Conservation (phyloP, 768 basidiomycete species). For the Macrolepiota albuminosa region DNA sequence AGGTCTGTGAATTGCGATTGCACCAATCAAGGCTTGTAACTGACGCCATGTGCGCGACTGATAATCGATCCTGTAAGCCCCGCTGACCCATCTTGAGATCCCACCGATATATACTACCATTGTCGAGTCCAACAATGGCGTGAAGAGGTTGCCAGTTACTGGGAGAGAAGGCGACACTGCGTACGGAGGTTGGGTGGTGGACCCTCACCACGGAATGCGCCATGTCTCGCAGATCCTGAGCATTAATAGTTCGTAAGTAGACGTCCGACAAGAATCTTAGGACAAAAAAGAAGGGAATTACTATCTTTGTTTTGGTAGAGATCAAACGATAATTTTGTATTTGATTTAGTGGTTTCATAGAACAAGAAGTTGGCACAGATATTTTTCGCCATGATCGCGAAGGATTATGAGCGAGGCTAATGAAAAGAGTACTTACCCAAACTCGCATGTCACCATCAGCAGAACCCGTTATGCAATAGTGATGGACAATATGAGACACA, state of each 20-base stretch:
- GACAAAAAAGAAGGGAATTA: neutral
- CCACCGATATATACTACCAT: slow-evolving; percentile 72
- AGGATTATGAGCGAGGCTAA: neutral
- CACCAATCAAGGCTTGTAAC: slow-evolving; percentile 77
- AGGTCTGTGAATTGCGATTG: slow-evolving; percentile 20
- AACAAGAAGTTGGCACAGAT: neutral
- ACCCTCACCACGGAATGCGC: slow-evolving; percentile 66
- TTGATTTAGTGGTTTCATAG: neutral
- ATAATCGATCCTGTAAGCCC: slow-evolving; percentile 65
- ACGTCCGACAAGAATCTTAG: neutral
- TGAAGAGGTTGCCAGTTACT: slow-evolving; percentile 61
- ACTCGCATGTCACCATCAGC: slow-evolving; percentile 77
- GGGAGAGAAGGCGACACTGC: slow-evolving; percentile 68
- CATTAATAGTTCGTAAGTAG: neutral
- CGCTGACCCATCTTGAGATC: slow-evolving; percentile 76
- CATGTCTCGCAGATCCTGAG: slow-evolving; percentile 70
- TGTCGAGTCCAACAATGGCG: slow-evolving; percentile 64
- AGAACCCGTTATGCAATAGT: slow-evolving; percentile 76
- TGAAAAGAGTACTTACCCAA: slow-evolving; percentile 50
- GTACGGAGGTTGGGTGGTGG: slow-evolving; percentile 63
- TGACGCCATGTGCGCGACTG: slow-evolving; percentile 68
- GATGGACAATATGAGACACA: slow-evolving; percentile 60
- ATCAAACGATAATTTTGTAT: neutral
- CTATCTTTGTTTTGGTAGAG: too few species aligned
- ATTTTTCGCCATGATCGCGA: neutral